Evolutionary conservation across 257 asterid genomes (phyloP), one percentile per base, ranked within the genome.

Genomic region (Datura wrightii): DNA sequence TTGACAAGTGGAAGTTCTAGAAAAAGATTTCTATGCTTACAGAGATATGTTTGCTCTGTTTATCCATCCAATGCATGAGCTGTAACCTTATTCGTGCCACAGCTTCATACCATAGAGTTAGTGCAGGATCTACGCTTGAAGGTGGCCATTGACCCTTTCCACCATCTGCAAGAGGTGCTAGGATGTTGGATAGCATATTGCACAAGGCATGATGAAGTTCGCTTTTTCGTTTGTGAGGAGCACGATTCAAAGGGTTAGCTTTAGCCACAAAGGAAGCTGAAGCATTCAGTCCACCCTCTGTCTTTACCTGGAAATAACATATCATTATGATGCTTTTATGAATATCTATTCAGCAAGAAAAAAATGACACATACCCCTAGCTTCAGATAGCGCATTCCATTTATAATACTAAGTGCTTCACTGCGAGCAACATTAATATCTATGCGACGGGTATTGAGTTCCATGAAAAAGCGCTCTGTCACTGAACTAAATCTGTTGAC

Each of bases 81-180:
- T 97, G 98, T 82, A 85, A 89, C 90, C 97, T 91, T 89, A 97
- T 95, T 84, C 96, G 95, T 58, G 97, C 97, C 88, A 97, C 98
- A 86, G 99, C 99, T 89, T 97, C 99, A 86, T 97, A 95, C 99
- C 98, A 97, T 60, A 97, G 91, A 85, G 94, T 89, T 83, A 97
- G 97, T 79, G 99, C 98, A 88, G 98, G 97, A 82, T 95, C 99
- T 83, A 97, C 94, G 84, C 97, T 93, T 59, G 91, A 88, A 67
- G 99, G 99, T 83, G 99, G 99, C 99, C 99, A 97, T 79, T 94
- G 97, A 87, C 94, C 96, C 86, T 94, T 95, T 83, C 98, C 98
- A 87, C 97, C 92, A 90, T 97, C 98, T 88, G 99, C 98, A 82
- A 95, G 94, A 42, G 97, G 98, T 6, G 97, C 99, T 86, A 97